A percentile compares a stretch with the other conserved stretches of the same genome.
Conservation (phyloP, 768 basidiomycete genomes). For the Pholiota conissans region DNA sequence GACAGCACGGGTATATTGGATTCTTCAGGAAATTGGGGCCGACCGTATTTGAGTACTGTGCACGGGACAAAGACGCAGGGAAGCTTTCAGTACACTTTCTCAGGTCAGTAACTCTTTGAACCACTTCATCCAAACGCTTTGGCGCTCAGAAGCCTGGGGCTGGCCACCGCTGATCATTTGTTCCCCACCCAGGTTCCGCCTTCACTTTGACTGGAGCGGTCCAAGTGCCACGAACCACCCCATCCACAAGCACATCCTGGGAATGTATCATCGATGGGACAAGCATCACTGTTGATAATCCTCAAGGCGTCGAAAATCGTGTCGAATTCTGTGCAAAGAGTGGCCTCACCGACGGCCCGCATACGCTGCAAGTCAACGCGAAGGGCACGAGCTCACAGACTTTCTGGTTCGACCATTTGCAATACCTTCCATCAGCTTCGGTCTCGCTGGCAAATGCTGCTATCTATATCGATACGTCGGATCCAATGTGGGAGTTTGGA, state of each 20-base stretch:
- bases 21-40: constrained; percentile 16
- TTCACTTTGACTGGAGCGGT: constrained; percentile 22
- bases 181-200: constrained; percentile 3
- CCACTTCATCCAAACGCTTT: background rate
- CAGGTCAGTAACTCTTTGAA: background rate
- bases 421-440: constrained; percentile 20
- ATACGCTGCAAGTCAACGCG: constrained; percentile 23
- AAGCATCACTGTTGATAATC: constrained; percentile 4
- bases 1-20: constrained; percentile 16
- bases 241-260: constrained; percentile 22
- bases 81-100: constrained; percentile 18
- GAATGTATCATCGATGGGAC: constrained; percentile 27
- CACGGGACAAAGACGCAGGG: constrained; percentile 18
- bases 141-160: background rate
- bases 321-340: constrained; percentile 19
- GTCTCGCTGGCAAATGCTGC: constrained; percentile 15
- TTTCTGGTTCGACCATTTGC: constrained; percentile 30
- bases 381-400: constrained; percentile 18
- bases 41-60: constrained; percentile 19
- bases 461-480: constrained; percentile 12
- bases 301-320: constrained; percentile 17
- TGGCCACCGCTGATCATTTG: background rate
- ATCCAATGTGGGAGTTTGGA: constrained; percentile 21
- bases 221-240: constrained; percentile 8
- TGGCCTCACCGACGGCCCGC: constrained; percentile 17